Evolutionary conservation across 345 rosid genomes (phyloP), one percentile per base, ranked within the genome.

Genomic region (Heritiera littoralis): DNA sequence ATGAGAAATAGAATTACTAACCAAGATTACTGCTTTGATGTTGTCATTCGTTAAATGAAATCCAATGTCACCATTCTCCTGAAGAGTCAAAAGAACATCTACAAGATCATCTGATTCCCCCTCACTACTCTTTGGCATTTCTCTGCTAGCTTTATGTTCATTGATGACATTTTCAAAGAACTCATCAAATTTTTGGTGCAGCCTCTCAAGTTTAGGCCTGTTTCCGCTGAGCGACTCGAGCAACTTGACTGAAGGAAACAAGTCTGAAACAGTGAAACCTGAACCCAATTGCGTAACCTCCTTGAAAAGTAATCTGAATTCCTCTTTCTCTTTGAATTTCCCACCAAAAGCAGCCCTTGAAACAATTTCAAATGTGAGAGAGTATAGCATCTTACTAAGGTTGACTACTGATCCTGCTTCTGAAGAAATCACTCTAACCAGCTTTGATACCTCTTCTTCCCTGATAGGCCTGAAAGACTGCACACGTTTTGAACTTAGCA

Each of bases 101-200:
- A 58, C 1, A 17, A 74, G 77, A 41, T 74, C 77, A 9, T 74
- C 52, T 20, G 66, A 0, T 23, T 74, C 66, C 6, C 11, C 38
- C 10, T 74, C 35, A 18, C 1, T 6, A 9, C 32, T 18, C 30
- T 38, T 66, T 66, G 48, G 3, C 14, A 3, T 23, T 60, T 10
- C 65, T 14, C 35, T 60, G 17, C 76, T 65, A 23, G 70, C 59
- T 78, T 9, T 74, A 38, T 71, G 84, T 20, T 77, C 75, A 23
- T 35, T 38, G 35, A 87, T 75, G 54, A 85, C 41, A 18, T 41
- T 46, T 66, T 82, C 81, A 9, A 87, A 48, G 6, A 82, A 74
- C 13, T 2, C 32, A 7, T 81, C 86, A 0, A 10, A 18, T 52
- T 70, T 75, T 13, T 3, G 77, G 54, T 67, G 72, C 5, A 67